phyloP scores from a whole-genome alignment of 768 basidiomycete species.

The Calocybe gangraenosa region DNA sequence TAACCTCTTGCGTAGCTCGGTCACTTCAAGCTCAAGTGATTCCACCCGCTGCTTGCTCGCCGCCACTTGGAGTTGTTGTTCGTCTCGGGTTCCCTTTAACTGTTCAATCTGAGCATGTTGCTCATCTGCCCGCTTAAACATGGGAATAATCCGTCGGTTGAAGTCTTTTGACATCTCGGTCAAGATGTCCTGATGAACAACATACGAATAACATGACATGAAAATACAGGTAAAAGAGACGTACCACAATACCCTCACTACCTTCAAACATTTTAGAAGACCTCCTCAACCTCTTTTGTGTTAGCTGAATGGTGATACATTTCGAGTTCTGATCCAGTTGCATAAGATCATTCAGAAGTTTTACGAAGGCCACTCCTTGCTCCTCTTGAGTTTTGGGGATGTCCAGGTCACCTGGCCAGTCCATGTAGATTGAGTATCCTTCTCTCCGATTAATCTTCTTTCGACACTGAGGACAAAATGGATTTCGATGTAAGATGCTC shows the following conservation, averaged over 20 bases:
- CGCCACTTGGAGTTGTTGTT: conserved; percentile 2
- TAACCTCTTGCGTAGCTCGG: conserved; percentile 13
- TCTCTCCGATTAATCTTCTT: conserved; percentile 12
- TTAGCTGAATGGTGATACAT: conserved; percentile 30
- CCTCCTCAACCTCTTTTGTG: conserved; percentile 29
- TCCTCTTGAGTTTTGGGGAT: conserved; percentile 24
- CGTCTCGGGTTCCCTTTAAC: conserved; percentile 17
- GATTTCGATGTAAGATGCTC: conserved; percentile 17
- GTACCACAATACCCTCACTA: conserved; percentile 24
- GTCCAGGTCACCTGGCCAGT: too few relatives aligned
- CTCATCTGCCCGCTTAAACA: conserved; percentile 26
- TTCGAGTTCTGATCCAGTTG: conserved; percentile 31
- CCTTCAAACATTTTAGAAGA: conserved; percentile 21
- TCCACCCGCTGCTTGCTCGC: not conserved
- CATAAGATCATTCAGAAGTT: conserved; percentile 27
- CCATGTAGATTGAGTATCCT: conserved; percentile 15
- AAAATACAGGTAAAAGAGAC: conserved; percentile 9
- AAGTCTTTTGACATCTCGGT: conserved; percentile 36
- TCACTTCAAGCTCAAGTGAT: conserved; percentile 19
- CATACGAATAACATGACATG: not conserved
- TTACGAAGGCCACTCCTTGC: conserved; percentile 20
- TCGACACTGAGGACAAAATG: conserved; percentile 19
- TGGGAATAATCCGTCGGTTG: conserved; percentile 35
- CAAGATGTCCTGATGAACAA: conserved; percentile 23
- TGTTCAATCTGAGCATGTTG: conserved; percentile 25